Base-by-base conservation (phyloP, 768 basidiomycete genomes). In the Tulasnella sp. region DNA sequence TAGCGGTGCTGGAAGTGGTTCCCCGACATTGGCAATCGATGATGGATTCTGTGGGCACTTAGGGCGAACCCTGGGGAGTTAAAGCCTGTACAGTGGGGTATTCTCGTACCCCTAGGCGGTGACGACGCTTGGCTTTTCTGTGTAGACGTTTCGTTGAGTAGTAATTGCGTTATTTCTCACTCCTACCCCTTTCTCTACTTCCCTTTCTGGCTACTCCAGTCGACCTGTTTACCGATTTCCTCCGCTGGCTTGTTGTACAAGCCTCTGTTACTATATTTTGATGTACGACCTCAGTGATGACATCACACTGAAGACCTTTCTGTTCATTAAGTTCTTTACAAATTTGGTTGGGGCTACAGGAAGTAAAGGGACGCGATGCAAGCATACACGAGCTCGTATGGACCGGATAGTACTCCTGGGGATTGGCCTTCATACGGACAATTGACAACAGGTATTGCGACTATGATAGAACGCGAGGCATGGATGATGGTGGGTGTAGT, bases 41-140 rank as follows among this genome's bases (percentile, higher is more conserved):
- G 73, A 74, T 17, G 52, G 31, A 2, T 74, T 74, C 36, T 64
- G 54, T 29, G 37, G 15, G 6, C 45, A 58, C 29, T 74, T 31
- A 14, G 73, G 19, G n/a, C 73, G 22, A 74, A 52, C 34, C 52
- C 73, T n/a, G 54, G 45, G 22, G 45, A 72, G 71, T 72, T 42
- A 29, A 40, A 34, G 22, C 38, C 39, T 14, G 8, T n/a, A n/a
- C n/a, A n/a, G n/a, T n/a, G 1, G 71, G 49, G 3, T 5, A 25
- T 4, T 17, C 40, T 39, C 40, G 14, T 40, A 45, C 71, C 15
- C 71, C 71, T 14, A 36, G 42, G 31, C 25, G 49, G 29, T 49
- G 25, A 49, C 34, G 15, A 7, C 3, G 14, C 0, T 37, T 70
- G 69, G 9, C 29, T 31, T 34, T 8, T 45, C n/a, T 34, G 15